Percentiles rank a stretch among this genome's conserved stretches.
phyloP scores from a whole-genome alignment of 2,329 filamentous ascomycete genomes.

The Ustilaginoidea virens region DNA sequence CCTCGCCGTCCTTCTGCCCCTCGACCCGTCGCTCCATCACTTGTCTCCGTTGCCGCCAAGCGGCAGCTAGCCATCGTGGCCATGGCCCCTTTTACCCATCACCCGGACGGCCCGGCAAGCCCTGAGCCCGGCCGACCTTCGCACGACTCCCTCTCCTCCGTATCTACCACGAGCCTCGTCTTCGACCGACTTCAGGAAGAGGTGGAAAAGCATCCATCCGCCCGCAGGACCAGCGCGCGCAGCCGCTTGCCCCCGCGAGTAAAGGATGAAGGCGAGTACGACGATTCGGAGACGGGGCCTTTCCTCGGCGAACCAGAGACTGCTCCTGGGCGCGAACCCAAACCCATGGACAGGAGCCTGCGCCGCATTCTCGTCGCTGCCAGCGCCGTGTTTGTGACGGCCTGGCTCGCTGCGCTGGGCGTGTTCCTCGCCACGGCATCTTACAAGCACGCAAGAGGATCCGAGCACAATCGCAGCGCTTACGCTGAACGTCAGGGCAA shows the following conservation, averaged over 20 bases:
- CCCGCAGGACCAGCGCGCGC: slow-evolving; percentile 7
- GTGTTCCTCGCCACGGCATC: slow-evolving; percentile 50
- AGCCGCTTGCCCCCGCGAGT: slow-evolving; percentile 17
- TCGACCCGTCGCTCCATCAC: no score
- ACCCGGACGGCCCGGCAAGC: slow-evolving; percentile 7
- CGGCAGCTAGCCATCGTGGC: neutral
- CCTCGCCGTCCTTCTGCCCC: no score
- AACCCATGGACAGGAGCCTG: slow-evolving; percentile 50
- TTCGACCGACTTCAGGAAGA: slow-evolving; percentile 60
- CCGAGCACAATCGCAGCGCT: slow-evolving; percentile 53
- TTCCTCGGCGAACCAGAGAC: slow-evolving; percentile 28
- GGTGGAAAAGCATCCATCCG: slow-evolving; percentile 16
- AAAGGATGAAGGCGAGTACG: slow-evolving; percentile 14
- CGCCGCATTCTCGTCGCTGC: slow-evolving; percentile 47
- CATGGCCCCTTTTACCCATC: slow-evolving; percentile 7
- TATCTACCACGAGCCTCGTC: slow-evolving; percentile 71
- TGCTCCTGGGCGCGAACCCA: slow-evolving; percentile 28
- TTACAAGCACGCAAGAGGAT: slow-evolving; percentile 47
- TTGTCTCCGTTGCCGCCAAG: no score
- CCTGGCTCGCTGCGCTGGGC: slow-evolving; percentile 53
- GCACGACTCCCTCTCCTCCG: slow-evolving; percentile 51
- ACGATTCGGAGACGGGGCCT: slow-evolving; percentile 34
- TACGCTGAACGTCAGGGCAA: slow-evolving; percentile 51
- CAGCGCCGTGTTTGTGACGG: slow-evolving; percentile 42
- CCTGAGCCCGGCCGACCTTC: slow-evolving; percentile 18